phyloP scores from a whole-genome alignment of 73 alveolate species.

The Paramecium pentaurelia region DNA sequence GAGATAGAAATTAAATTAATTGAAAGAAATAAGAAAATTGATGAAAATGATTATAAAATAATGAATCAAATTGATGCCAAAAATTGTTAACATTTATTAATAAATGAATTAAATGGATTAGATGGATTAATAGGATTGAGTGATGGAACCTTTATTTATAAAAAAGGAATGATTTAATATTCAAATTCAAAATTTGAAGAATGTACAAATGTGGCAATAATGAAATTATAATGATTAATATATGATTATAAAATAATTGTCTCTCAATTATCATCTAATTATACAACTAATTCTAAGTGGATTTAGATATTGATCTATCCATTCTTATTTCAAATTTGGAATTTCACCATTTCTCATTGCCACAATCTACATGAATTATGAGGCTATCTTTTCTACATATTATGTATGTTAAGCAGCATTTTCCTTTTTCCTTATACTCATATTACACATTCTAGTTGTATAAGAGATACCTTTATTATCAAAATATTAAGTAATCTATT shows the following conservation, averaged over 20 bases:
- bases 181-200: background rate
- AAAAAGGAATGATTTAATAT: background rate
- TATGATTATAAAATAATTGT: background rate
- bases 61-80: background rate
- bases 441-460: background rate
- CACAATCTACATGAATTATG: background rate
- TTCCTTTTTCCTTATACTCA: background rate
- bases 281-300: constrained; percentile 20
- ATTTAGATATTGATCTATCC: background rate
- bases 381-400: background rate
- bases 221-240: background rate
- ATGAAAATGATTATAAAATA: background rate
- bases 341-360: constrained; percentile 27
- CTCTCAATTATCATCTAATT: background rate
- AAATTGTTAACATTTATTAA: background rate
- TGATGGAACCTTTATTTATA: background rate
- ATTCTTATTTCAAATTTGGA: background rate
- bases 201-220: background rate
- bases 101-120: background rate
- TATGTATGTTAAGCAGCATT: background rate
- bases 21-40: background rate
- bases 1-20: background rate
- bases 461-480: background rate
- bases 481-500: background rate
- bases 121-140: constrained; percentile 2